Conservation (phyloP, 2,329 filamentous ascomycete species). For the Sarocladium oryzae region DNA sequence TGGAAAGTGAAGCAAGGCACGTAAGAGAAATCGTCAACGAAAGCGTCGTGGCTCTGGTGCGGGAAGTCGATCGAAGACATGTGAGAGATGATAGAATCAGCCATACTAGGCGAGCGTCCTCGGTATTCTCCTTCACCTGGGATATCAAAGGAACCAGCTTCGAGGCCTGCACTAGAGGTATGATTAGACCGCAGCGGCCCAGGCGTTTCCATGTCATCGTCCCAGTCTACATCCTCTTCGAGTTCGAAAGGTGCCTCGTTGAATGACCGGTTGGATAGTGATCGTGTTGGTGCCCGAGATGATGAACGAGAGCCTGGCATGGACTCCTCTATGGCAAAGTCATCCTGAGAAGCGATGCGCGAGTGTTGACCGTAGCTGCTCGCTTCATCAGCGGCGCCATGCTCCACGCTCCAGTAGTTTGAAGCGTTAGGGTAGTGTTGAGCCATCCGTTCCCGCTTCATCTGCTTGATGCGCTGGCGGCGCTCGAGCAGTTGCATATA, state of each 20-base stretch:
- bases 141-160: slow-evolving; percentile 72
- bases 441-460: slow-evolving; percentile 50
- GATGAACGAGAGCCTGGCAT: slow-evolving; percentile 32
- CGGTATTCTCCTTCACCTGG: slow-evolving; percentile 44
- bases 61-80: slow-evolving; percentile 60
- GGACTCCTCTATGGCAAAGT: slow-evolving; percentile 33
- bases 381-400: slow-evolving; percentile 56
- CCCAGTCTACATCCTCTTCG: slow-evolving; percentile 29
- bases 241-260: slow-evolving; percentile 24
- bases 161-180: slow-evolving; percentile 53
- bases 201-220: slow-evolving; percentile 50
- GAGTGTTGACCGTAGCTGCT: slow-evolving; percentile 33
- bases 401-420: slow-evolving; percentile 79
- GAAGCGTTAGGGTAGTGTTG: slow-evolving; percentile 45
- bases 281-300: slow-evolving; percentile 41
- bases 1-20: slow-evolving; percentile 88
- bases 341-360: slow-evolving; percentile 35
- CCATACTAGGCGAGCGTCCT: slow-evolving; percentile 71
- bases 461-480: slow-evolving; percentile 49
- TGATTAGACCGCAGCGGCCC: slow-evolving; percentile 45
- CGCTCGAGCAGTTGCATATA: slow-evolving; percentile 54
- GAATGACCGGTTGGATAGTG: slow-evolving; percentile 38
- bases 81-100: slow-evolving; percentile 67
- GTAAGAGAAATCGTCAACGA: slow-evolving; percentile 84
- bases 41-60: slow-evolving; percentile 52